Base-by-base conservation (phyloP, 202 grass and related monocot species). In the Panicum hallii region DNA sequence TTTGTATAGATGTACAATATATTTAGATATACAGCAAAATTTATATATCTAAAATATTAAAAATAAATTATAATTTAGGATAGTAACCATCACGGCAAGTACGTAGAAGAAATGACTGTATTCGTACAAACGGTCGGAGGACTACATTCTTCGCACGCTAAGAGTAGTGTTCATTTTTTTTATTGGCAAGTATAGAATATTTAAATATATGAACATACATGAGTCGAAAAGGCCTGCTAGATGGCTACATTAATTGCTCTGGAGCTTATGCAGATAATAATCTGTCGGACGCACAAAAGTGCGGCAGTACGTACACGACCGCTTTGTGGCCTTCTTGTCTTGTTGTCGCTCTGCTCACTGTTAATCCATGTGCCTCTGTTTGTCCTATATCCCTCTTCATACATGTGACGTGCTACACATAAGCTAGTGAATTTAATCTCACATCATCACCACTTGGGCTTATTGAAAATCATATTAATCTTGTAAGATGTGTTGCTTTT, bases 341-440 rank as follows among this genome's bases (percentile, higher is more conserved):
- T 55, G 10, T 42, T 64, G 78, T 69, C 72, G 13, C 72, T 72
- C 48, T 57, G 67, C 11, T 70, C 74, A 69, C 84, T 87, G 79
- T 83, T 74, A 60, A 66, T 79, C 67, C 88, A 87, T 83, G 87
- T 89, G 78, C 72, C 67, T 56, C 74, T 32, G 63, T 46, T 49
- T 70, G 66, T 78, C 44, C 56, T 57, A n/a, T 52, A 52, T 60
- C 32, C 77, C 43, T 13, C 16, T 44, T 49, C 58, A 20, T 23
- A 60, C 67, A 74, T 79, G 73, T 67, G 79, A 83, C 9, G 36
- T 57, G 49, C 63, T 15, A 56, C 26, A 47, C 67, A 43, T 54
- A 28, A 57, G 9, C n/a, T 41, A 15, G 4, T 48, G 4, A 20
- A 7, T 4, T 40, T 9, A 30, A 7, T 78, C 34, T 17, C 63